phyloP scores from a whole-genome alignment of 441 rosid species.

The Gossypium armourianum region DNA sequence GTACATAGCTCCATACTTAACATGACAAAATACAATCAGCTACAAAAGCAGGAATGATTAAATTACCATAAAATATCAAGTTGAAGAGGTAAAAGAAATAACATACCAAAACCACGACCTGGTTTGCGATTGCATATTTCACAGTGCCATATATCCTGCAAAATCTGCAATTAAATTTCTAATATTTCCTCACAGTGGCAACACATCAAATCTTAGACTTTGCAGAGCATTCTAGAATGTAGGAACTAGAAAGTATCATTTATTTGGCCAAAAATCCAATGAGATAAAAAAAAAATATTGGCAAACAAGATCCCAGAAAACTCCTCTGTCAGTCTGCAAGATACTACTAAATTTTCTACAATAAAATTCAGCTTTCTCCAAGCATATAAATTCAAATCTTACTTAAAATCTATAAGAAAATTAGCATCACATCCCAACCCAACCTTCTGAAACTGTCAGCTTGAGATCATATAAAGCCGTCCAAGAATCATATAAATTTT shows the following conservation, averaged over 20 bases:
- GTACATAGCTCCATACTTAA: background rate
- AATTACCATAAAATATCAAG: background rate
- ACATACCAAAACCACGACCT: constrained; percentile 42
- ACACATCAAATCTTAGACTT: background rate
- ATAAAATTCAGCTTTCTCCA: background rate
- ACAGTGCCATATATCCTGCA: constrained; percentile 41
- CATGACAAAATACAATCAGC: background rate
- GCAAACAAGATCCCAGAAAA: background rate
- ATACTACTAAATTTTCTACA: background rate
- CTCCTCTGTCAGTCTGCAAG: background rate
- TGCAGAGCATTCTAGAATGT: background rate
- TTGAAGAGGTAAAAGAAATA: background rate
- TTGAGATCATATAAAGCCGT: background rate
- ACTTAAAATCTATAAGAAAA: background rate
- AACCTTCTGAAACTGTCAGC: background rate
- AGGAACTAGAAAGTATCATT: background rate
- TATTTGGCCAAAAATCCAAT: background rate
- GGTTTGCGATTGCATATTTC: constrained; percentile 36
- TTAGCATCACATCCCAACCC: background rate
- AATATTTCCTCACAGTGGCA: constrained; percentile 1
- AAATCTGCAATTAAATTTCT: constrained; percentile 12
- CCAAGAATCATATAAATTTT: background rate
- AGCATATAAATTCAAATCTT: background rate
- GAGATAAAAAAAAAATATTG: background rate
- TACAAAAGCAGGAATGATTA: background rate